Evolutionary conservation across 352 stramenopile species (phyloP).

Genomic region (Phytophthora uliginosa): DNA sequence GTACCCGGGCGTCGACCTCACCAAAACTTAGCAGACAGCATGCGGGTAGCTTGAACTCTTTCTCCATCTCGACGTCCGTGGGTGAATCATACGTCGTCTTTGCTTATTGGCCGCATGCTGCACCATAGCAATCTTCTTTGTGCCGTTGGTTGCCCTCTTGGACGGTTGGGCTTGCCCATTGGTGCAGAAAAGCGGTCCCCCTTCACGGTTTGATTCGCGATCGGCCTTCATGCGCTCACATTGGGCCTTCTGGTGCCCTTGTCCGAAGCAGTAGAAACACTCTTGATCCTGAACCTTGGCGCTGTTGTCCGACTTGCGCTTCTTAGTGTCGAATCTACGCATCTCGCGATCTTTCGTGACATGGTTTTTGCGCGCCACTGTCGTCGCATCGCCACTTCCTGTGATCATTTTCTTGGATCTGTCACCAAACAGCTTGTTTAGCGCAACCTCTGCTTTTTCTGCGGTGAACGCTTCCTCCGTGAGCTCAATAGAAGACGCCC

Average conservation of each 20-base stretch:
- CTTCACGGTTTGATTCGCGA: constrained; percentile 9
- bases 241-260: constrained; percentile 7
- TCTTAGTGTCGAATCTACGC: not conserved
- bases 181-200: constrained; percentile 10
- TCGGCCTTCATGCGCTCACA: not conserved
- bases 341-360: not conserved
- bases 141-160: too few species aligned
- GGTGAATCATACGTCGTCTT: too few species aligned
- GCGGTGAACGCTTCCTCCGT: not conserved
- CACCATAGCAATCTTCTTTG: too few species aligned
- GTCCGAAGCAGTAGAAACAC: constrained; percentile 20
- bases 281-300: not conserved
- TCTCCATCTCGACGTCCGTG: too few species aligned
- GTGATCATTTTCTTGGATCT: not conserved
- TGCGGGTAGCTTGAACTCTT: too few species aligned
- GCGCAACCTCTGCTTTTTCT: not conserved
- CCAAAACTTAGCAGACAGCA: too few species aligned
- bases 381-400: not conserved
- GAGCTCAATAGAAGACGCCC: not conserved
- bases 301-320: not conserved
- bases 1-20: too few species aligned
- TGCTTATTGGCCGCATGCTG: too few species aligned
- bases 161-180: too few species aligned
- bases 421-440: not conserved
- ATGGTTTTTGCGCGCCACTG: not conserved